Conservation (phyloP, 441 rosid genomes). For the Pelargonium citronellum region DNA sequence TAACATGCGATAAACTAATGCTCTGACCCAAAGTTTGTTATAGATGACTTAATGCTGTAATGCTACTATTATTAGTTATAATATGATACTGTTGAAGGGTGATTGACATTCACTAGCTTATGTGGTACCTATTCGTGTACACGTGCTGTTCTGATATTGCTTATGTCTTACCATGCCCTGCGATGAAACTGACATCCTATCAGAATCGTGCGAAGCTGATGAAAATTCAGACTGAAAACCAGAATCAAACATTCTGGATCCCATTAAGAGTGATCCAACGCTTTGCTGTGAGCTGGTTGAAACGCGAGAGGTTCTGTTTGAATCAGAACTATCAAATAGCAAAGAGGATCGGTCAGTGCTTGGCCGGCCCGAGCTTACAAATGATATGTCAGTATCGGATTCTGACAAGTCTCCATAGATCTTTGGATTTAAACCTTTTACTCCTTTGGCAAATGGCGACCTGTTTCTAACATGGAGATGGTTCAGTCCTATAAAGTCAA, state of each 20-base stretch:
- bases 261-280: constrained; percentile 49
- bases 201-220: constrained; percentile 51
- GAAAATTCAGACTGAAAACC: constrained; percentile 45
- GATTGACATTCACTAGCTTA: too few species aligned
- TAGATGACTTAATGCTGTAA: too few species aligned
- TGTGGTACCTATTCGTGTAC: too few species aligned
- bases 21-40: too few species aligned
- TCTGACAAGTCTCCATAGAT: constrained; percentile 48
- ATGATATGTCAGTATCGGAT: constrained; percentile 66
- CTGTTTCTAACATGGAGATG: constrained; percentile 29
- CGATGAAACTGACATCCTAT: constrained; percentile 44
- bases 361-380: constrained; percentile 66
- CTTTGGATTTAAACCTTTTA: constrained; percentile 27
- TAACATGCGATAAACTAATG: too few species aligned
- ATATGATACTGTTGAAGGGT: too few species aligned
- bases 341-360: constrained; percentile 61
- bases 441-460: constrained; percentile 40
- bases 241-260: constrained; percentile 40
- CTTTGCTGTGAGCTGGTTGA: constrained; percentile 59
- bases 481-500: constrained; percentile 12
- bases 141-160: neutral
- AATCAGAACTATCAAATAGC: constrained; percentile 43
- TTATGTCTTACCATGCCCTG: constrained; percentile 47
- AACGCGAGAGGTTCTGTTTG: constrained; percentile 32
- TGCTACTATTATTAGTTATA: too few species aligned